Evolutionary conservation across 352 stramenopile genomes (phyloP).

Genomic region (Globisporangium yorkense): DNA sequence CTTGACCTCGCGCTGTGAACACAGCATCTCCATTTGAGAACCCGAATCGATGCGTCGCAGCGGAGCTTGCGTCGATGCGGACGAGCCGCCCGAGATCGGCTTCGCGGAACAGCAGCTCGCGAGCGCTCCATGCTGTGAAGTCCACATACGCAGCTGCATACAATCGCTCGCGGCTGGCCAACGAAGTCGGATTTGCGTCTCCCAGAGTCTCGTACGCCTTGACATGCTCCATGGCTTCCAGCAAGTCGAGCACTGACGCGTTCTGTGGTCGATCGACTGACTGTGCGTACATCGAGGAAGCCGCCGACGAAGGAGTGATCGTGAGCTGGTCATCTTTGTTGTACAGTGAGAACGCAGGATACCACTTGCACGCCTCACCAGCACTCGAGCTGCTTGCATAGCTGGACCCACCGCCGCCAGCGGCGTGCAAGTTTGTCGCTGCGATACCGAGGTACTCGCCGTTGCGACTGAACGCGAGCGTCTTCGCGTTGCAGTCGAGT

Average conservation of each 20-base stretch:
- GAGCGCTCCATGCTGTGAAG: conserved; percentile 24
- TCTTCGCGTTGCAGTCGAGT: conserved; percentile 77
- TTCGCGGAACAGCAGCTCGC: conserved; percentile 25
- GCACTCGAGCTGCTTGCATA: conserved; percentile 1
- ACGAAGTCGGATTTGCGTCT: background rate
- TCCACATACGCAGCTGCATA: conserved; percentile 22
- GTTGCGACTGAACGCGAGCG: conserved; percentile 82
- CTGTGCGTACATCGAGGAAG: conserved; percentile 2
- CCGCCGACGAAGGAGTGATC: conserved; percentile 35
- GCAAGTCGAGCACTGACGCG: conserved; percentile 28
- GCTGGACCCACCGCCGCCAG: conserved; percentile 4
- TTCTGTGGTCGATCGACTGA: conserved; percentile 22
- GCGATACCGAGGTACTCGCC: conserved; percentile 82
- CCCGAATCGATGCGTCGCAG: conserved; percentile 28
- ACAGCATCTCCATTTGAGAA: conserved; percentile 42
- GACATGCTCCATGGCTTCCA: conserved; percentile 26
- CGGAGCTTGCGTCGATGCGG: conserved; percentile 22
- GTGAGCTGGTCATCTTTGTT: conserved; percentile 89
- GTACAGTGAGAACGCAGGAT: conserved; percentile 88
- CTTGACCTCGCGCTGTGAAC: conserved; percentile 57
- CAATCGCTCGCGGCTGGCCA: conserved; percentile 3
- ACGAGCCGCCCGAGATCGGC: conserved; percentile 27
- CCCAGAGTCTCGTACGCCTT: conserved; percentile 12
- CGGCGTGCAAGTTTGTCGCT: conserved; percentile 55
- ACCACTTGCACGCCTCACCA: conserved; percentile 52